Evolutionary conservation across 352 stramenopile genomes (phyloP).

Genomic region (Phytophthora sp.): DNA sequence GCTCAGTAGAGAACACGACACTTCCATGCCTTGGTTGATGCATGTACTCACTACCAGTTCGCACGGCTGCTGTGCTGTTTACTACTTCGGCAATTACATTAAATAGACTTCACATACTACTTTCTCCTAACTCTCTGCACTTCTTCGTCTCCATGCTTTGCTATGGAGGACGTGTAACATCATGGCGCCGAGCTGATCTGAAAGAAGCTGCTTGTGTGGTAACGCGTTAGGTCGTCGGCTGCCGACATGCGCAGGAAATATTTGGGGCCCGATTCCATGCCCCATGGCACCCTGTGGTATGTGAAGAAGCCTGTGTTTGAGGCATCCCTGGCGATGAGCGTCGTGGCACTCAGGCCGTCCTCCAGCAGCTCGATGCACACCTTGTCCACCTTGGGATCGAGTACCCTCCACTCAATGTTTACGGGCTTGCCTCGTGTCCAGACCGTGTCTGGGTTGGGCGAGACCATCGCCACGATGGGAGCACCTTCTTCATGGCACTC

Average conservation of each 20-base stretch:
- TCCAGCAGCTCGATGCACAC: conserved; percentile 79
- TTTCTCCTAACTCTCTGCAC: conserved; percentile 30
- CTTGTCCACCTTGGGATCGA: conserved; percentile 52
- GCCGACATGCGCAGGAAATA: conserved; percentile 81
- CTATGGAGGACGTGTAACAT: conserved; percentile 8
- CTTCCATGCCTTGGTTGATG: not conserved
- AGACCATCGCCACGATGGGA: conserved; percentile 46
- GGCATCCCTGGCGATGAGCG: conserved; percentile 58
- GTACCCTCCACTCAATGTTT: conserved; percentile 75
- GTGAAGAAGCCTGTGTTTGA: conserved; percentile 78
- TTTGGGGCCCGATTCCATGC: conserved; percentile 74
- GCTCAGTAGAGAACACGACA: not conserved
- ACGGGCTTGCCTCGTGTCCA: conserved; percentile 79
- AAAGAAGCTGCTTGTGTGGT: conserved; percentile 72
- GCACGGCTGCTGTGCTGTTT: not conserved
- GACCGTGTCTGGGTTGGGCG: conserved; percentile 51
- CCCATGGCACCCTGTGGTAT: conserved; percentile 84
- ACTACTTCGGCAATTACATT: conserved; percentile 22
- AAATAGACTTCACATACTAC: conserved; percentile 39
- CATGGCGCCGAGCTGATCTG: conserved; percentile 64
- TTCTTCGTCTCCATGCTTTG: conserved; percentile 4
- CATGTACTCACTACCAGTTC: conserved; percentile 10
- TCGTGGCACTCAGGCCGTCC: conserved; percentile 66
- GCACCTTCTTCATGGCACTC: conserved; percentile 48
- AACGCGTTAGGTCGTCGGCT: conserved; percentile 45